phyloP scores from a whole-genome alignment of 164 flowering plant species.

The Buxus sempervirens region DNA sequence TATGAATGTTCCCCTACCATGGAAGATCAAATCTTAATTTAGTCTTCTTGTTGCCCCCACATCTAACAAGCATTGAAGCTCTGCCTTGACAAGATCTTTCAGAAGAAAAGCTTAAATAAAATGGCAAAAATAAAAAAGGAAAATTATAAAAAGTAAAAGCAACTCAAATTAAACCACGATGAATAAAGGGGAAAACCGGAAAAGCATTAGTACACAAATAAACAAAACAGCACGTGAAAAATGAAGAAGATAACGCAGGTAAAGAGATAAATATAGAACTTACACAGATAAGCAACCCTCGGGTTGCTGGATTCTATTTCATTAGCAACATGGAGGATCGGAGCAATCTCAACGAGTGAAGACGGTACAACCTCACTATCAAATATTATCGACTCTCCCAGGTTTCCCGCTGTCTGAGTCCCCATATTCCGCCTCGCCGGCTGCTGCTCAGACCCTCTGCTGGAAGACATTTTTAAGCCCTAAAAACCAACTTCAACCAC shows the following conservation, averaged over 20 bases:
- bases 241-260: too few species aligned
- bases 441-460: conserved; percentile 36
- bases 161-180: not conserved
- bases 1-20: too few species aligned
- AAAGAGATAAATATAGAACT: conserved; percentile 15
- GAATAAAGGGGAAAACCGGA: too few species aligned
- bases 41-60: too few species aligned
- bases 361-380: conserved; percentile 82
- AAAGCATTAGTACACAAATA: too few species aligned
- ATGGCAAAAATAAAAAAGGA: too few species aligned
- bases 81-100: too few species aligned
- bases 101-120: too few species aligned
- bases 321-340: conserved; percentile 80
- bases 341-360: conserved; percentile 65
- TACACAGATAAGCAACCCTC: conserved; percentile 78
- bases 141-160: too few species aligned
- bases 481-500: not conserved
- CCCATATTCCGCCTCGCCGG: conserved; percentile 49
- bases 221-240: too few species aligned
- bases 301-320: conserved; percentile 65
- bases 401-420: conserved; percentile 65
- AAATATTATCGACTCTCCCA: conserved; percentile 57
- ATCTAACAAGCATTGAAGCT: too few species aligned
- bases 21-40: too few species aligned
- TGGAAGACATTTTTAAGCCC: conserved; percentile 26